Percentiles rank a stretch among this genome's conserved stretches.
Evolutionary conservation across 73 alveolate genomes (phyloP).

Genomic region (Symbiodinium pilosum): DNA sequence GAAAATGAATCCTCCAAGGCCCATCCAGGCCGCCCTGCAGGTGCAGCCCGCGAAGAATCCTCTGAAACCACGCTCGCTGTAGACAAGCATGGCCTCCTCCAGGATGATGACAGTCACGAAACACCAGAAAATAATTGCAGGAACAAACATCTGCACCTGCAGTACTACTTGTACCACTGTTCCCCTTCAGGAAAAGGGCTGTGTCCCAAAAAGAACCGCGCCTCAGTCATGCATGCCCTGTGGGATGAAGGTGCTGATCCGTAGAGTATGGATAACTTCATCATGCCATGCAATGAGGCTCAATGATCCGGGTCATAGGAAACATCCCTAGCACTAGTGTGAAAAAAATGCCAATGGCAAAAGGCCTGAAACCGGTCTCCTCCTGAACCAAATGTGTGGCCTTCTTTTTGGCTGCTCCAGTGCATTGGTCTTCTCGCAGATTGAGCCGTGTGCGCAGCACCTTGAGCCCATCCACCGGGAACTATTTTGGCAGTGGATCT

Average conservation of each 20-base stretch:
- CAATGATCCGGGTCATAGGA: too few relatives aligned
- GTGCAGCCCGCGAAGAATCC: constrained; percentile 89
- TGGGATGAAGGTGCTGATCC: background rate
- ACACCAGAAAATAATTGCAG: too few relatives aligned
- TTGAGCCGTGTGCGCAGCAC: constrained; percentile 86
- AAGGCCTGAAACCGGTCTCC: constrained; percentile 5
- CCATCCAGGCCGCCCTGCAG: constrained; percentile 94
- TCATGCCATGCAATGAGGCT: too few relatives aligned
- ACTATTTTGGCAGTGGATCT: too few relatives aligned
- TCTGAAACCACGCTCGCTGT: constrained; percentile 44
- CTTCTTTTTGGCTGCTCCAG: constrained; percentile 20
- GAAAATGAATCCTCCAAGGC: constrained; percentile 86
- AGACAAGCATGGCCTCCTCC: constrained; percentile 81
- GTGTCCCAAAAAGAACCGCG: background rate
- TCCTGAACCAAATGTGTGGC: constrained; percentile 70
- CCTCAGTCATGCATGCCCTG: background rate
- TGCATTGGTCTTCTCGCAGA: constrained; percentile 70
- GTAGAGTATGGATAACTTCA: background rate
- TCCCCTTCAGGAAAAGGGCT: background rate
- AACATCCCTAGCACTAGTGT: too few relatives aligned
- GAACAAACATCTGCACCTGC: too few relatives aligned
- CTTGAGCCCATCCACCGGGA: background rate
- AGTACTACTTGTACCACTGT: too few relatives aligned
- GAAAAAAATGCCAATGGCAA: too few relatives aligned
- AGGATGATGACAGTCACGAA: too few relatives aligned